These are phyloP conservation scores for Pleomassaria siparia DNA, from an alignment of 2,329 filamentous ascomycete species.

Conservation along the genomic window DNA sequence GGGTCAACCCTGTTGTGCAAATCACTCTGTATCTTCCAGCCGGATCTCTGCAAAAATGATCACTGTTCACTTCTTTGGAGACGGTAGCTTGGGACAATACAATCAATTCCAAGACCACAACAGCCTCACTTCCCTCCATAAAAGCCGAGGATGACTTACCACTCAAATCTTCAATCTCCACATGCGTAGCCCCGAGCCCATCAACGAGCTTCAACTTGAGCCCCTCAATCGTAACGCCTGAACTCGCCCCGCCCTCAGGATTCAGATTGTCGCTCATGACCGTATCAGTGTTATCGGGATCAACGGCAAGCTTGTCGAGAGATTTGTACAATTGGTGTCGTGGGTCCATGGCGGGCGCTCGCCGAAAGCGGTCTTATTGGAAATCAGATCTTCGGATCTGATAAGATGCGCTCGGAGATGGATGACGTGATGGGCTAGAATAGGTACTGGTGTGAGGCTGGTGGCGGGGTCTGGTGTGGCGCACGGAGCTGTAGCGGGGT, in stretches of 20 bases:
- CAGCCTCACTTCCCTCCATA: not conserved
- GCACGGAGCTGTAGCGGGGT: constrained; percentile 1
- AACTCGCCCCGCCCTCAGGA: constrained; percentile 49
- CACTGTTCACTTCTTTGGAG: too few species aligned
- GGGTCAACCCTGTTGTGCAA: too few species aligned
- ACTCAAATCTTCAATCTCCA: constrained; percentile 89
- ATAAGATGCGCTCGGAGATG: constrained; percentile 27
- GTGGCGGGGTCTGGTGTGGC: constrained; percentile 5
- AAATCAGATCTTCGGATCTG: constrained; percentile 35
- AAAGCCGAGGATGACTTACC: constrained; percentile 60
- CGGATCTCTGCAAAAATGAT: too few species aligned
- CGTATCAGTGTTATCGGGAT: constrained; percentile 35
- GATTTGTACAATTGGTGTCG: constrained; percentile 38
- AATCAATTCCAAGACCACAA: not conserved
- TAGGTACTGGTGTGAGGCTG: constrained; percentile 19
- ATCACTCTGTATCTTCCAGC: too few species aligned
- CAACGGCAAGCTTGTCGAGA: constrained; percentile 28
- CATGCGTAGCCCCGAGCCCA: constrained; percentile 72
- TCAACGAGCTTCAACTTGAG: constrained; percentile 69
- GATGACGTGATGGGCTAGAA: constrained; percentile 13
- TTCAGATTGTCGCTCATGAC: constrained; percentile 51
- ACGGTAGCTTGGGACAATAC: too few species aligned
- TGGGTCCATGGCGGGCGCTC: constrained; percentile 29
- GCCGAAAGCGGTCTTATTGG: constrained; percentile 11
- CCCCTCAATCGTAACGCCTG: constrained; percentile 69